These are phyloP conservation scores for Lachancea fermentati DNA, from an alignment of 805 yeast species.

Conservation along the genomic window DNA sequence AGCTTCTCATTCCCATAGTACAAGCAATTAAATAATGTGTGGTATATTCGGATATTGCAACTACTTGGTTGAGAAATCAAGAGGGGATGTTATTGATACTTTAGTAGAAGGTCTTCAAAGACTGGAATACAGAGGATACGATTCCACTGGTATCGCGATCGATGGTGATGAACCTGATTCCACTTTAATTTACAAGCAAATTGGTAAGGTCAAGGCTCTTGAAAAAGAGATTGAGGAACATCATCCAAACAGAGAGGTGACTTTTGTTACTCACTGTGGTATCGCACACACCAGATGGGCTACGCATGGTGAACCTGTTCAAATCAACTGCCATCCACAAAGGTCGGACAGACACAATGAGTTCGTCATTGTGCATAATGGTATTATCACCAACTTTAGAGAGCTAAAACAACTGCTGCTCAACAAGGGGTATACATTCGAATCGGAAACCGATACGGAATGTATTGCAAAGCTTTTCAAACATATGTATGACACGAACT, in stretches of 20 bases:
- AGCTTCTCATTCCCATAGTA: not conserved
- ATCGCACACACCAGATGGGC: constrained; percentile 99
- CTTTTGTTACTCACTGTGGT: constrained; percentile 83
- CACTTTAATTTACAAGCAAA: constrained; percentile 70
- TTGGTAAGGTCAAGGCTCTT: constrained; percentile 85
- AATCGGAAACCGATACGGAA: constrained; percentile 95
- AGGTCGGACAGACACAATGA: constrained; percentile 78
- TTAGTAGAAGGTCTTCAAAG: constrained; percentile 81
- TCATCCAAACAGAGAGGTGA: constrained; percentile 52
- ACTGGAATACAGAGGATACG: constrained; percentile 97
- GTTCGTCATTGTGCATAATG: constrained; percentile 93
- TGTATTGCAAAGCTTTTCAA: constrained; percentile 94
- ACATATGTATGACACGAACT: constrained; percentile 76
- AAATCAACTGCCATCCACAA: constrained; percentile 91
- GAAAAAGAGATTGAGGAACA: constrained; percentile 52
- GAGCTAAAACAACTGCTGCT: constrained; percentile 78
- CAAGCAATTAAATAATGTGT: constrained; percentile 40
- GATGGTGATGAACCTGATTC: constrained; percentile 80
- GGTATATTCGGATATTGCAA: constrained; percentile 98
- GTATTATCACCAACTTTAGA: constrained; percentile 94
- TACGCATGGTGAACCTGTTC: constrained; percentile 92
- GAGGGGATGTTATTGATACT: constrained; percentile 90
- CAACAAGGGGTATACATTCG: constrained; percentile 76
- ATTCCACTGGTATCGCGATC: constrained; percentile 93
- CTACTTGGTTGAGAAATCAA: constrained; percentile 82